A percentile compares a stretch with the other conserved stretches of the same genome.
These are phyloP conservation scores for Otatea glauca DNA, from an alignment of 176 grass and related monocot species.

Conservation along the genomic window DNA sequence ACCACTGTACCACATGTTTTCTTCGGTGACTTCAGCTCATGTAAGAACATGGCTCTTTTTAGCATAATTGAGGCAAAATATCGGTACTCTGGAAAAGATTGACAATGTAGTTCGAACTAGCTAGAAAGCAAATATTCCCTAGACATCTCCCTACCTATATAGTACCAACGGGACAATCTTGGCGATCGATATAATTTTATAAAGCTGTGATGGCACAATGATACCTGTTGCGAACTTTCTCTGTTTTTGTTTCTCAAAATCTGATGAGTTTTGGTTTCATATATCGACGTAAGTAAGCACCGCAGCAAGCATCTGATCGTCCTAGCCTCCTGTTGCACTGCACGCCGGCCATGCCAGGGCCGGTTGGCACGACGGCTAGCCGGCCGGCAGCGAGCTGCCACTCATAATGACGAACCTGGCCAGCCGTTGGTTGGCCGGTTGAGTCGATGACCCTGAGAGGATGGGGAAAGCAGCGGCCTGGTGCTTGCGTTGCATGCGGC, in stretches of 20 bases:
- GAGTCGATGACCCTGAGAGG: background rate
- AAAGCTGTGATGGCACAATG: constrained; percentile 28
- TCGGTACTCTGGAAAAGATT: constrained; percentile 1
- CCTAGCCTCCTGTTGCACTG: background rate
- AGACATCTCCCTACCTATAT: background rate
- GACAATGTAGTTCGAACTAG: constrained; percentile 32
- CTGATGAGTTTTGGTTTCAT: background rate
- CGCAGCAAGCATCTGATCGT: background rate
- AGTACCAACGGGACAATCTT: constrained; percentile 13
- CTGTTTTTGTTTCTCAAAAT: background rate
- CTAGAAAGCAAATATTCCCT: constrained; percentile 42
- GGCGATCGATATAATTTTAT: constrained; percentile 12
- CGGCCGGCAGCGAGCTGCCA: constrained; percentile 7
- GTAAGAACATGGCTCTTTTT: too few relatives aligned
- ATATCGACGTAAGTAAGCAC: background rate
- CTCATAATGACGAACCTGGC: background rate
- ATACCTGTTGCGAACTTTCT: background rate
- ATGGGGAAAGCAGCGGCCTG: background rate
- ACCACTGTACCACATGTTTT: too few relatives aligned
- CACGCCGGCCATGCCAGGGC: constrained; percentile 9
- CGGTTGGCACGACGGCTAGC: background rate
- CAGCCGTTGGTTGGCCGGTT: too few relatives aligned
- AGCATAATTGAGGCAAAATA: background rate
- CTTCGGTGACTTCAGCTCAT: too few relatives aligned
- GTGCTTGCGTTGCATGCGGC: background rate